These are phyloP conservation scores for Seiridium unicorne DNA, from an alignment of 2,329 filamentous ascomycete genomes.

Conservation along the genomic window DNA sequence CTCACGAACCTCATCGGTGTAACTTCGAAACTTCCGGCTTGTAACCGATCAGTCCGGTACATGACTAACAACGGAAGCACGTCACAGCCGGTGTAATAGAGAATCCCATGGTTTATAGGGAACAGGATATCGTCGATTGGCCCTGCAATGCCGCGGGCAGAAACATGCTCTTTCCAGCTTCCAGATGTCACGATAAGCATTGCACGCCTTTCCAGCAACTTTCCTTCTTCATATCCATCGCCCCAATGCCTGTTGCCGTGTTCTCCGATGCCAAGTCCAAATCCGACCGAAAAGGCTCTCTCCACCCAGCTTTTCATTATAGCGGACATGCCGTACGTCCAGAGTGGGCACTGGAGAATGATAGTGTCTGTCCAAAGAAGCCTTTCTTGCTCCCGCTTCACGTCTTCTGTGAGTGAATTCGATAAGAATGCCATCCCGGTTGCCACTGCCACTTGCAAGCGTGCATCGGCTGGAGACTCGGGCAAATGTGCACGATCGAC, in stretches of 20 bases:
- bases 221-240: conserved; percentile 11
- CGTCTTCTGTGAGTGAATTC: conserved; percentile 8
- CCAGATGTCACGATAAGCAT: conserved; percentile 9
- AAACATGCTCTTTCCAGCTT: conserved; percentile 10
- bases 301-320: conserved; percentile 11
- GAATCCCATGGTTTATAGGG: conserved; percentile 11
- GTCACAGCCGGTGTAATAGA: conserved; percentile 8
- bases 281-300: conserved; percentile 6
- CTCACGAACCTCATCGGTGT: background rate
- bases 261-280: conserved; percentile 7
- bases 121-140: conserved; percentile 9
- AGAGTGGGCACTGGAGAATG: conserved; percentile 9
- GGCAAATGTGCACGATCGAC: conserved; percentile 10
- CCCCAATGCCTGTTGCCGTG: conserved; percentile 6
- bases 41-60: background rate
- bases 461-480: background rate
- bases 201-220: conserved; percentile 5
- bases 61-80: conserved; percentile 10
- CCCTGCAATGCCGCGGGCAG: conserved; percentile 6
- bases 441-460: background rate
- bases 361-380: conserved; percentile 8
- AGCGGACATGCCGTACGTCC: conserved; percentile 10
- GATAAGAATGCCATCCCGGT: background rate
- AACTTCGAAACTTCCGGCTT: background rate
- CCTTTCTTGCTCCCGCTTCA: conserved; percentile 10